A percentile compares a stretch with the other conserved stretches of the same genome.
Conservation (phyloP, 768 basidiomycete genomes). For the Boletellus sp. region DNA sequence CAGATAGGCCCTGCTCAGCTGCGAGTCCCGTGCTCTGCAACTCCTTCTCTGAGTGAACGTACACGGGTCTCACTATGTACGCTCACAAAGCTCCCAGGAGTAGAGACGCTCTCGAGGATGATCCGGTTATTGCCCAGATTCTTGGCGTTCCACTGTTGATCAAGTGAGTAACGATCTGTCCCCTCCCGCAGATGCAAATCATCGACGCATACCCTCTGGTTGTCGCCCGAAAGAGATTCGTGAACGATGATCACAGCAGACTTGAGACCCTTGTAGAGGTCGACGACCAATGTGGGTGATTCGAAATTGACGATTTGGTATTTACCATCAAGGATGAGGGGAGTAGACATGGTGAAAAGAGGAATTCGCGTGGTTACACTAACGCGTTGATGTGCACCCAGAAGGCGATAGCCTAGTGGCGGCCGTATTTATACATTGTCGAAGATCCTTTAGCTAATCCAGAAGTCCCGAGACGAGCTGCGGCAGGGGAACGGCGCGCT, state of each 20-base stretch:
- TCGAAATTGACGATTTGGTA: neutral
- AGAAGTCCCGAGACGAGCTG: too few relatives aligned
- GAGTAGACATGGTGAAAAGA: neutral
- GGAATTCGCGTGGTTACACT: neutral
- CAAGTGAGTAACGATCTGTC: neutral
- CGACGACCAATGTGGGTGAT: neutral
- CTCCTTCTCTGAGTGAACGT: too few relatives aligned
- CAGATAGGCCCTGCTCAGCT: too few relatives aligned
- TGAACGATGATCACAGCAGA: too few relatives aligned
- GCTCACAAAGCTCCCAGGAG: neutral
- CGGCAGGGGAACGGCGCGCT: too few relatives aligned
- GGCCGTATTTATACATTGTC: neutral
- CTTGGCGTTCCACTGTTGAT: neutral
- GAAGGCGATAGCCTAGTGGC: too few relatives aligned
- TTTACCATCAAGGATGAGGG: neutral
- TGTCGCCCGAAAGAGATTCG: neutral
- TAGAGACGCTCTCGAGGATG: neutral
- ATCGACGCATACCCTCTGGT: neutral
- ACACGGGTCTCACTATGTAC: too few relatives aligned
- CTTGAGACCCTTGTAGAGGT: neutral
- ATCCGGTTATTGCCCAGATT: neutral
- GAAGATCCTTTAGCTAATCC: too few relatives aligned
- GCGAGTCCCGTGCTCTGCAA: too few relatives aligned
- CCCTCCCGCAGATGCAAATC: neutral
- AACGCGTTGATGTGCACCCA: neutral